A percentile compares a stretch with the other conserved stretches of the same genome.
Evolutionary conservation across 2,329 filamentous ascomycete genomes (phyloP).

Genomic region (Epichloe coenophiala): DNA sequence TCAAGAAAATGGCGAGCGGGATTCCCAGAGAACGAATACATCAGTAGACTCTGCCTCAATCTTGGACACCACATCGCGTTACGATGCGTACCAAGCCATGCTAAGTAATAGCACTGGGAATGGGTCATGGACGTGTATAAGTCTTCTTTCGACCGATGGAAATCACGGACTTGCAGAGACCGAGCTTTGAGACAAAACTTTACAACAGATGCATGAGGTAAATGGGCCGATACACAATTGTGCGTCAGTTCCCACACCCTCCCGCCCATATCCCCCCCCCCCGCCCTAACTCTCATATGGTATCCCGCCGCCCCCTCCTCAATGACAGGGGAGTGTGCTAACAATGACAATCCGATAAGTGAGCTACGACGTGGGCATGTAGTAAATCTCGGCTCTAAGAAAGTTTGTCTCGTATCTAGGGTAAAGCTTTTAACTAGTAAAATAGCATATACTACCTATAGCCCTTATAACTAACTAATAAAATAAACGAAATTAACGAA

Average conservation of each 20-base stretch:
- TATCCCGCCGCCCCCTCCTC: background rate
- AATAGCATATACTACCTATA: too few relatives aligned
- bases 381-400: too few relatives aligned
- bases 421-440: too few relatives aligned
- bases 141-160: slow-evolving; percentile 21
- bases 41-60: background rate
- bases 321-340: background rate
- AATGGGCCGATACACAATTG: background rate
- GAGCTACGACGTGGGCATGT: background rate
- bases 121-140: slow-evolving; percentile 18
- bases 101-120: slow-evolving; percentile 12
- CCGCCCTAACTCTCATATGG: background rate
- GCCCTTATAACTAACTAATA: too few relatives aligned
- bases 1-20: background rate
- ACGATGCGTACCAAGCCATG: slow-evolving; percentile 22
- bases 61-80: slow-evolving; percentile 13
- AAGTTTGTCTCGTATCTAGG: too few relatives aligned
- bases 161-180: slow-evolving; percentile 19
- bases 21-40: background rate
- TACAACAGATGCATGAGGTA: background rate
- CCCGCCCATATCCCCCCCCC: too few relatives aligned
- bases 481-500: too few relatives aligned
- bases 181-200: slow-evolving; percentile 16
- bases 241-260: background rate
- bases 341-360: background rate